Base-by-base conservation (phyloP, 495 filamentous ascomycete species). In the Neurospora pannonica region DNA sequence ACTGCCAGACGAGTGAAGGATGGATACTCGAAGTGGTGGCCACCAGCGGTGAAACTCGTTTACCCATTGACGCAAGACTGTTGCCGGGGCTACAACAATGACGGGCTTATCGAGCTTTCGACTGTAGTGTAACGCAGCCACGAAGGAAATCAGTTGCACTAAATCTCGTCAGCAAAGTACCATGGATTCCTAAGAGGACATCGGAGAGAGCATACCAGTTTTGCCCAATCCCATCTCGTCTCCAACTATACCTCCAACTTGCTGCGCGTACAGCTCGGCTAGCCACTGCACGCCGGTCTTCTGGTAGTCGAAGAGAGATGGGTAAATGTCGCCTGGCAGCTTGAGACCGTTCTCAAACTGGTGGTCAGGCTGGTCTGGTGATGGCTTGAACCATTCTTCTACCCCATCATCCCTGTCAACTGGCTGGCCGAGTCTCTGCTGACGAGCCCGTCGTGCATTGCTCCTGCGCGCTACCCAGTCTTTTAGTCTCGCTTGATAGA, bases 221-320 rank as follows among this genome's bases (percentile, higher is more conserved):
- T 99, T 99, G 13, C 96, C 96, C 17, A 98, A 86, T 0, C 96
- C 96, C 96, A 99, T 99, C 84, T 99, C 96, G 77, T 99, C 96
- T 8, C 94, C 96, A 70, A 99, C 87, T 72, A 99, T 99, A 17
- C 96, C 96, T 31, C 96, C 96, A 37, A 97, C 94, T 75, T 92
- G 87, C 80, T 97, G 93, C 54, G 89, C 86, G 80, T 97, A 94
- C 19, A 99, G 84, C 82, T 99, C 94, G 83, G 93, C 94, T n/a
- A 99, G 86, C 96, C 96, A 99, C 79, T 97, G 92, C 3, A 98
- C 94, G 17, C 95, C 93, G 2, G 93, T 97, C 79, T 95, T 97
- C 76, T 99, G 96, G 76, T 98, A 99, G 77, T 95, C 92, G 78
- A 98, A 99, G 0, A 99, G 86, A 8, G 91, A 92, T 2, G 93